Evolutionary conservation across 257 asterid species (phyloP).

Genomic region (Solanum neorickii): DNA sequence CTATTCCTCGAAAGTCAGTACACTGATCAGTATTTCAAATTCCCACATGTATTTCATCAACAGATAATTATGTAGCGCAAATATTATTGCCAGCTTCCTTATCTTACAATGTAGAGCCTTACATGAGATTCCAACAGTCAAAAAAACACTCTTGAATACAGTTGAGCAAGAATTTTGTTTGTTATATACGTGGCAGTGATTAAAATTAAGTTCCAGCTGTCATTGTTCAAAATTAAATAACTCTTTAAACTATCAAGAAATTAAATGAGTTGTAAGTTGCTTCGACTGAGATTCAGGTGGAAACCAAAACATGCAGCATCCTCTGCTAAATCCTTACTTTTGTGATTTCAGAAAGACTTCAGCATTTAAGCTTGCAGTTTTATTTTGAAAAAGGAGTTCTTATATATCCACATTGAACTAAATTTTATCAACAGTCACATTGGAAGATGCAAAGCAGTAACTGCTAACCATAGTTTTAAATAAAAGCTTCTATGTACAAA

Average conservation of each 20-base stretch:
- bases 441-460: not conserved
- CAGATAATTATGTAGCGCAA: not conserved
- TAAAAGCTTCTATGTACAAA: not conserved
- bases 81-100: not conserved
- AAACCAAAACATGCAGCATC: not conserved
- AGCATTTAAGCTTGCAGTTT: not conserved
- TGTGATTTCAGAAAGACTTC: not conserved
- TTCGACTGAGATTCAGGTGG: not conserved
- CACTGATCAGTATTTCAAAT: too few relatives aligned
- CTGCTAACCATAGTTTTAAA: not conserved
- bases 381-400: not conserved
- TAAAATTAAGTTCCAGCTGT: not conserved
- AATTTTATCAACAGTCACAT: not conserved
- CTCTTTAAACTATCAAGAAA: not conserved
- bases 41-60: not conserved
- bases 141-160: not conserved
- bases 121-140: not conserved
- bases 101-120: not conserved
- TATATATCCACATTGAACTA: not conserved
- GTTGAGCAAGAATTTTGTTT: not conserved
- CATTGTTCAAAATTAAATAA: not conserved
- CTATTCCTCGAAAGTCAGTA: too few relatives aligned
- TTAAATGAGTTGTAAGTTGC: not conserved
- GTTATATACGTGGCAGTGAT: not conserved
- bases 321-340: not conserved